phyloP scores from a whole-genome alignment of 169 alveolate species.

The Plasmodium malariae region DNA sequence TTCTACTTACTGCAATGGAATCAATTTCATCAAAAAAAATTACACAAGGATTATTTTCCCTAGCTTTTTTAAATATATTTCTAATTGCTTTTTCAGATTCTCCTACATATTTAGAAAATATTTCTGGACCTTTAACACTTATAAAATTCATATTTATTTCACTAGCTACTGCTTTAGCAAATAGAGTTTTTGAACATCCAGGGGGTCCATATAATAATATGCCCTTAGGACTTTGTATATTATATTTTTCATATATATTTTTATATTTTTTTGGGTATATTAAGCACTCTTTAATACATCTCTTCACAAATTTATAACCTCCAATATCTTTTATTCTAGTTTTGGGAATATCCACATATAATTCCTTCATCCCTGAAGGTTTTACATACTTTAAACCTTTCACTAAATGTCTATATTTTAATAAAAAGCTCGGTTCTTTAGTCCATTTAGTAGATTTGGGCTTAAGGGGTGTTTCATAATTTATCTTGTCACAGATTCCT shows the following conservation, averaged over 20 bases:
- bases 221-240: constrained; percentile 96
- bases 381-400: constrained; percentile 77
- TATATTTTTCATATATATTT: constrained; percentile 90
- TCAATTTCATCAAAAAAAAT: constrained; percentile 99
- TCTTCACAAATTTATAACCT: constrained; percentile 96
- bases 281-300: constrained; percentile 94
- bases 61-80: constrained; percentile 97
- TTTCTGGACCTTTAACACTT: constrained; percentile 99
- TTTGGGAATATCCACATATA: constrained; percentile 95
- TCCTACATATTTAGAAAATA: constrained; percentile 99
- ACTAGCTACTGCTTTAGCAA: constrained; percentile 99
- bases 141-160: constrained; percentile 97
- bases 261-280: constrained; percentile 98
- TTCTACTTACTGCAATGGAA: constrained; percentile 88
- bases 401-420: constrained; percentile 47
- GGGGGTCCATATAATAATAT: constrained; percentile 99
- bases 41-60: constrained; percentile 97
- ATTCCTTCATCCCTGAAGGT: constrained; percentile 87
- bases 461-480: too few relatives aligned
- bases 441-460: background rate
- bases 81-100: constrained; percentile 98
- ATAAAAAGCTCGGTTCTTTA: constrained; percentile 16
- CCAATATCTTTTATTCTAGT: constrained; percentile 99
- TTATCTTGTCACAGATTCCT: too few relatives aligned
- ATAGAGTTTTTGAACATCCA: constrained; percentile 99